A percentile compares a stretch with the other conserved stretches of the same genome.
Conservation (phyloP, 805 yeast genomes). For the Lipomyces kockii region DNA sequence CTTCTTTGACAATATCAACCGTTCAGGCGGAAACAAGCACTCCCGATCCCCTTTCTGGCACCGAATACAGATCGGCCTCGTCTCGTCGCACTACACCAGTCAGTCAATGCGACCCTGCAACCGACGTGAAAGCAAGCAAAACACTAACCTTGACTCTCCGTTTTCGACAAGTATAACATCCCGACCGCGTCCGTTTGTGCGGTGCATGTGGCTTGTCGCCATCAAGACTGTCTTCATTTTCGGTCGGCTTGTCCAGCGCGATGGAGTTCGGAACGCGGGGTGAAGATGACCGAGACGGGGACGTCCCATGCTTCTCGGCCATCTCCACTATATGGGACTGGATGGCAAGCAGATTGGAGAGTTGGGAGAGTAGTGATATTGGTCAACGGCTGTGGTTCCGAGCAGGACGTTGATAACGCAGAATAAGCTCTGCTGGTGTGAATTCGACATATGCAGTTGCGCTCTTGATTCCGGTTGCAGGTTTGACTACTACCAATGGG, state of each 20-base stretch:
- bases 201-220: neutral
- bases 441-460: neutral
- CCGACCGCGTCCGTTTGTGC: slow-evolving; percentile 32
- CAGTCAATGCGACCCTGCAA: neutral
- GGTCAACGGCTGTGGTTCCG: neutral
- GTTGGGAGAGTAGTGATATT: neutral
- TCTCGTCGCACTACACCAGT: slow-evolving; percentile 30
- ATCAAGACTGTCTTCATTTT: neutral
- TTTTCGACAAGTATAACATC: slow-evolving; percentile 34
- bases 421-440: neutral
- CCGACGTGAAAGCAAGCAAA: neutral
- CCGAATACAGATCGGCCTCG: slow-evolving; percentile 28
- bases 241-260: neutral
- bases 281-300: neutral
- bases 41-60: slow-evolving; percentile 34
- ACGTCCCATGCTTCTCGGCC: neutral
- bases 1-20: slow-evolving; percentile 23
- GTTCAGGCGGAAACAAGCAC: slow-evolving; percentile 30
- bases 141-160: slow-evolving; percentile 32
- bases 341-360: neutral
- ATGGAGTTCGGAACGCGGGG: neutral
- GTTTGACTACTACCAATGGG: neutral
- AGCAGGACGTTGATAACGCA: neutral
- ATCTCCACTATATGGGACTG: neutral
- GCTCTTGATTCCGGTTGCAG: neutral